phyloP scores from a whole-genome alignment of 805 yeast genomes.

The Ogataea populi-albae region DNA sequence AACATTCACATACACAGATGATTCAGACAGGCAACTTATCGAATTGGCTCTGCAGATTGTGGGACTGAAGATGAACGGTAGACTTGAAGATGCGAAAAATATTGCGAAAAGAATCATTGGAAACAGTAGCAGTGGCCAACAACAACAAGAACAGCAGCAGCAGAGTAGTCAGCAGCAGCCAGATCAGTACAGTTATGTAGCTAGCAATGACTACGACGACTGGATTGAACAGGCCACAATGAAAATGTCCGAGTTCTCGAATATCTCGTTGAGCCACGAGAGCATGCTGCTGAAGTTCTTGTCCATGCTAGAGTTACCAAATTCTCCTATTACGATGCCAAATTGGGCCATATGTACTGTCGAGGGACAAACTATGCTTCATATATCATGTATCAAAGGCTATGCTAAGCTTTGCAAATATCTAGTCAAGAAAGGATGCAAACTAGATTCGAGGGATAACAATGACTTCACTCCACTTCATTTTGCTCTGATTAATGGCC shows the following conservation, averaged over 20 bases:
- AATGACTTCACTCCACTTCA: constrained; percentile 88
- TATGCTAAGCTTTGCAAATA: constrained; percentile 59
- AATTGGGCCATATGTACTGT: constrained; percentile 78
- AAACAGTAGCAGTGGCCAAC: constrained; percentile 38
- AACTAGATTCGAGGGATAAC: constrained; percentile 68
- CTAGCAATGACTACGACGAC: constrained; percentile 30
- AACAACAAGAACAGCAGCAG: constrained; percentile 11
- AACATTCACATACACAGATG: constrained; percentile 89
- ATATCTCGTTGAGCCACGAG: constrained; percentile 45
- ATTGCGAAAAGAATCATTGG: constrained; percentile 91
- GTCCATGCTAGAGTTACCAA: constrained; percentile 61
- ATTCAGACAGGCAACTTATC: constrained; percentile 89
- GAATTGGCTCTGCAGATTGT: constrained; percentile 96
- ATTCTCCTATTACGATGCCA: constrained; percentile 55
- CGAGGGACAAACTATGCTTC: constrained; percentile 87
- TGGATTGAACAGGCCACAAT: constrained; percentile 55
- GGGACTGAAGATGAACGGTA: constrained; percentile 95
- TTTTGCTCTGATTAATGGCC: constrained; percentile 76
- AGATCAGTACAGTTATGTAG: constrained; percentile 9
- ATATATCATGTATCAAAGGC: constrained; percentile 77
- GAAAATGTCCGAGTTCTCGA: constrained; percentile 46
- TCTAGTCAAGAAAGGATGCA: constrained; percentile 61
- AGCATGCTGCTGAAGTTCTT: constrained; percentile 49
- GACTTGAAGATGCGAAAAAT: constrained; percentile 89
- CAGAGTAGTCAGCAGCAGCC: constrained; percentile 18